Base-by-base conservation (phyloP, 129 eudicot genomes). In the Escallonia rubra region DNA sequence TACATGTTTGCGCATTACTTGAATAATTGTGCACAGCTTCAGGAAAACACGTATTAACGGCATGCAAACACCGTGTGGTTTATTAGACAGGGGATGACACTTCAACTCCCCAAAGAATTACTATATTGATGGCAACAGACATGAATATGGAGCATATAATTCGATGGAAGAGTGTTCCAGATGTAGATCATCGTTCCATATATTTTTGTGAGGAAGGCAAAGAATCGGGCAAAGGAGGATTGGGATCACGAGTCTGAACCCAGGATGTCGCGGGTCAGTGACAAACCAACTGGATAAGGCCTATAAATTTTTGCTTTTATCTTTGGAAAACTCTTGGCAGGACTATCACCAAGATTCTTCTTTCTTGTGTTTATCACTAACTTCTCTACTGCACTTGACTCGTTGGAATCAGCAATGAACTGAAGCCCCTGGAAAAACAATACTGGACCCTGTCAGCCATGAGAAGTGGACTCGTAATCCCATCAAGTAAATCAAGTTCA, bases 381-480 rank as follows among this genome's bases (percentile, higher is more conserved):
- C 68, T 80, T 87, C 72, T 80, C 73, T 72, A 65, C 46, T 4
- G 48, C 59, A 62, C 46, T 80, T 47, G 81, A 43, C 61, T 75
- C 79, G 42, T 75, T 74, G 7, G 79, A 7, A 59, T 84, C 97
- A 14, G 79, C 82, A 58, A 91, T 76, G 75, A 83, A 88, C 67
- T 85, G 89, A 70, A 91, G 92, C 16, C 97, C 97, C 96, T 91
- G 86, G 56, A 85, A 59, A 15, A 58, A 41, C 15, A 14, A 48
- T 55, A 62, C 4, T 44, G 74, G 47, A 69, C 42, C 67, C 71
- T 42, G 73, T 78, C 59, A 76, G 61, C 45, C 5, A 16, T 7
- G 63, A 41, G 5, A 16, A 64, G 34, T 39, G n/a, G 16, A 57
- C 47, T 14, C 13, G 12, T n/a, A 45, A 12, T 3, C 52, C 42